A percentile compares a stretch with the other conserved stretches of the same genome.
These are phyloP conservation scores for Phytophthora hibernalis DNA, from an alignment of 352 stramenopile species.

Conservation along the genomic window DNA sequence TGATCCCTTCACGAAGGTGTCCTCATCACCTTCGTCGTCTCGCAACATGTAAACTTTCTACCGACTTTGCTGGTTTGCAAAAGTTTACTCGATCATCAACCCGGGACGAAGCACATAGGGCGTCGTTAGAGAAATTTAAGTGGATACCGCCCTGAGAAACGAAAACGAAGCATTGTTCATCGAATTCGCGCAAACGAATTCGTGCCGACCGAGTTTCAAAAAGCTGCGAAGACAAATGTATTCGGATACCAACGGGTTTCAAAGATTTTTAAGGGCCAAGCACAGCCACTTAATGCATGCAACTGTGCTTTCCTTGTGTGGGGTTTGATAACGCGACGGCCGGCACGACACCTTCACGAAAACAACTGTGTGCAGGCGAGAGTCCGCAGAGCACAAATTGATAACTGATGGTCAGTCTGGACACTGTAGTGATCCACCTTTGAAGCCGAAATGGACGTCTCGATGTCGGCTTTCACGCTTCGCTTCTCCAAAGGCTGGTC, in stretches of 20 bases:
- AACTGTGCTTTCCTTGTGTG: constrained; percentile 22
- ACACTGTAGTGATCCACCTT: neutral
- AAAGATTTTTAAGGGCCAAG: constrained; percentile 16
- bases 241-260: constrained; percentile 27
- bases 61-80: no score
- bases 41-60: no score
- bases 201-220: no score
- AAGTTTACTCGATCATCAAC: no score
- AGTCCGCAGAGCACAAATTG: neutral
- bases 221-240: constrained; percentile 19
- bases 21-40: no score
- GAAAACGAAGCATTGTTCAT: no score
- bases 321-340: constrained; percentile 10
- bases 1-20: no score
- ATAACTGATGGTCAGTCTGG: neutral
- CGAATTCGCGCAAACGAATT: no score
- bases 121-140: no score
- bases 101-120: no score
- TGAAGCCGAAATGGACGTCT: neutral
- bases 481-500: neutral
- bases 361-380: constrained; percentile 4
- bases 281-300: constrained; percentile 22
- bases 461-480: neutral
- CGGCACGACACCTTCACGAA: constrained; percentile 6
- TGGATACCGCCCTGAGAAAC: no score